Conservation (phyloP, 495 filamentous ascomycete genomes). For the Wilcoxina mikolae region DNA sequence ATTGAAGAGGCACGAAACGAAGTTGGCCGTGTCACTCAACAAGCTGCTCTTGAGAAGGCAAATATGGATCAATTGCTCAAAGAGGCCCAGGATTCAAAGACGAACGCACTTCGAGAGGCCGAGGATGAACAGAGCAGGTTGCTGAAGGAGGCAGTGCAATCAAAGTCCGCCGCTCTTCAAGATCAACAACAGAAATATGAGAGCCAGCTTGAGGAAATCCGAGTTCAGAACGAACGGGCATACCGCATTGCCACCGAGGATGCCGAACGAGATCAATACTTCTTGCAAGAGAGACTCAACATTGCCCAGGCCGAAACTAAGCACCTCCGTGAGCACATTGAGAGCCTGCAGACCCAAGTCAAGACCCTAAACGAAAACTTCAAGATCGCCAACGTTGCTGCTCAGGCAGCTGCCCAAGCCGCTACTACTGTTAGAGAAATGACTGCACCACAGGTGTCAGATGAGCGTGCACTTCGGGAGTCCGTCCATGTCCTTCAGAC, state of each 20-base stretch:
- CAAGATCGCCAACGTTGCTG: constrained; percentile 78
- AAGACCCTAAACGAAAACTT: constrained; percentile 3
- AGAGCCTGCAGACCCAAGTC: constrained; percentile 74
- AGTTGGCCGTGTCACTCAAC: constrained; percentile 54
- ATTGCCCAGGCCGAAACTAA: constrained; percentile 65
- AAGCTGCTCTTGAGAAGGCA: constrained; percentile 54
- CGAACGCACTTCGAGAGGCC: constrained; percentile 64
- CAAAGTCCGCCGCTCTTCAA: constrained; percentile 37
- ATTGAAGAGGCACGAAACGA: constrained; percentile 52
- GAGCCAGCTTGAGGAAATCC: constrained; percentile 39
- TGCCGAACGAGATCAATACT: constrained; percentile 50
- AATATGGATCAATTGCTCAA: constrained; percentile 32
- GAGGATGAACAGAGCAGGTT: constrained; percentile 42
- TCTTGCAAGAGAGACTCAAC: constrained; percentile 53
- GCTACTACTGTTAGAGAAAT: constrained; percentile 45
- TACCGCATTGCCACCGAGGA: constrained; percentile 58
- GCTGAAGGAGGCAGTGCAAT: constrained; percentile 55
- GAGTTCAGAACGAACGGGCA: constrained; percentile 45
- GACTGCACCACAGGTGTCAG: constrained; percentile 42
- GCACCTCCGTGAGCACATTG: constrained; percentile 65
- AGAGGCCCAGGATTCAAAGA: constrained; percentile 19
- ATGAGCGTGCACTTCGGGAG: constrained; percentile 86
- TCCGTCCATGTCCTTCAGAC: constrained; percentile 92
- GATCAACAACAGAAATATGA: constrained; percentile 45
- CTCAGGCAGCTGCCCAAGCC: constrained; percentile 68